phyloP scores from a whole-genome alignment of 1,284 basidiomycete genomes.

The Ceratobasidium sp. region DNA sequence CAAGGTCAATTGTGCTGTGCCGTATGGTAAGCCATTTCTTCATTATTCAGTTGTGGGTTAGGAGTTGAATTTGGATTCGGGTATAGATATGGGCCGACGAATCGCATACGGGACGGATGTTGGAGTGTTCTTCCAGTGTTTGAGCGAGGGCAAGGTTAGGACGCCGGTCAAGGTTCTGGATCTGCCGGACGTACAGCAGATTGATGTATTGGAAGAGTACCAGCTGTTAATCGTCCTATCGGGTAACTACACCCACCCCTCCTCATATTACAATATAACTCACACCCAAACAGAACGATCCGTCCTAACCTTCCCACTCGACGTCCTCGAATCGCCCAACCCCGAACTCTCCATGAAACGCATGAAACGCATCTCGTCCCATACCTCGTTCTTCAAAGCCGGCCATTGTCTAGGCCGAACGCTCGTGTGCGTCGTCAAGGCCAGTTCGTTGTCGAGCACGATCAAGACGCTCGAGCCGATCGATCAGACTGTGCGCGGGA shows the following conservation, averaged over 20 bases:
- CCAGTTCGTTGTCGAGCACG: slow-evolving; percentile 80
- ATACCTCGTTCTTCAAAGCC: no score
- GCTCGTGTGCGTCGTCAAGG: no score
- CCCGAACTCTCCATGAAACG: slow-evolving; percentile 75
- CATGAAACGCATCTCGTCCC: slow-evolving; percentile 67
- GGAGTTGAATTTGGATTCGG: slow-evolving; percentile 1
- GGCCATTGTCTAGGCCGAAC: no score
- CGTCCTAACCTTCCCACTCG: slow-evolving; percentile 96
- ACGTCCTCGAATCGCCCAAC: slow-evolving; percentile 70
- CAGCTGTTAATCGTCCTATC: slow-evolving; percentile 95
- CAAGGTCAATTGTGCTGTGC: slow-evolving; percentile 94
- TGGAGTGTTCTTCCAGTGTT: slow-evolving; percentile 93
- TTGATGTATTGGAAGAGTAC: slow-evolving; percentile 97
- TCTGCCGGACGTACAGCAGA: slow-evolving; percentile 91
- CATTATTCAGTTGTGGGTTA: no score
- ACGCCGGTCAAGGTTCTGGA: slow-evolving; percentile 93
- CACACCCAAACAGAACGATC: slow-evolving; percentile 75
- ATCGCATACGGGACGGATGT: slow-evolving; percentile 94
- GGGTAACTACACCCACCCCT: slow-evolving; percentile 63
- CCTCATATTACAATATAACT: background rate
- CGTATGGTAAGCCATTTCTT: slow-evolving; percentile 78
- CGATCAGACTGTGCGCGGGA: slow-evolving; percentile 85
- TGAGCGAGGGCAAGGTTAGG: slow-evolving; percentile 74
- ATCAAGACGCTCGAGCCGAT: slow-evolving; percentile 99
- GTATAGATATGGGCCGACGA: background rate